Evolutionary conservation across 2,329 filamentous ascomycete genomes (phyloP), one percentile per base, ranked within the genome.

Genomic region (Pyrenophora teres): DNA sequence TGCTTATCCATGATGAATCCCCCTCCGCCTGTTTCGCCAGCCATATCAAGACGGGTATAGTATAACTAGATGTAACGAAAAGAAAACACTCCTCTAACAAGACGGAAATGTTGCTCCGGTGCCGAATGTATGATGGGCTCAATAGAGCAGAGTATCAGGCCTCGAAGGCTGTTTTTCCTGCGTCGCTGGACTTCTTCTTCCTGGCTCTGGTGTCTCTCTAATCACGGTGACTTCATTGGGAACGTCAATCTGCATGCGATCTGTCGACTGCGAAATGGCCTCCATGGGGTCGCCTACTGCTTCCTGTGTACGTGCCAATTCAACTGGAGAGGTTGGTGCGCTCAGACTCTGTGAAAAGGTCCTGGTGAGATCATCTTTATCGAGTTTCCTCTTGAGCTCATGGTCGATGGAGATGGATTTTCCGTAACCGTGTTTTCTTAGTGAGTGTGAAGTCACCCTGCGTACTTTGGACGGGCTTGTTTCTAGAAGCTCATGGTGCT

Each of bases 81-180:
- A 21, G 19, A 21, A 5, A 21, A 3, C 19, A 21, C 19, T 15
- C 15, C 15, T 15, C 15, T 5, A 5, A 21, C 3, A 21, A 21
- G 3, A 21, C 19, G 5, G 19, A 21, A 21, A 21, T 5, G 3
- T 5, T 5, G 5, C 19, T 21, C 5, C 19, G 19, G 19, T 21
- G 5, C 19, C 19, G 19, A 21, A 21, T 21, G 19, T 5, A 21
- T 21, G 3, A 21, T 21, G 19, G 5, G 3, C 19, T 43, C 38
- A 16, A 43, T 43, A 46, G 40, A 23, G 16, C 10, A 36, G 31
- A 42, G 39, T n/a, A n/a, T 43, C 32, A 31, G 23, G 27, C 21
- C 31, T 21, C 4, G 16, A 35, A 23, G 6, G 6, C 7, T 18
- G 16, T n/a, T 33, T 32, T 38, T 46, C 92, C 92, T 41, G 88